Conservation (phyloP, 2,329 filamentous ascomycete species). For the Curvularia lunata region DNA sequence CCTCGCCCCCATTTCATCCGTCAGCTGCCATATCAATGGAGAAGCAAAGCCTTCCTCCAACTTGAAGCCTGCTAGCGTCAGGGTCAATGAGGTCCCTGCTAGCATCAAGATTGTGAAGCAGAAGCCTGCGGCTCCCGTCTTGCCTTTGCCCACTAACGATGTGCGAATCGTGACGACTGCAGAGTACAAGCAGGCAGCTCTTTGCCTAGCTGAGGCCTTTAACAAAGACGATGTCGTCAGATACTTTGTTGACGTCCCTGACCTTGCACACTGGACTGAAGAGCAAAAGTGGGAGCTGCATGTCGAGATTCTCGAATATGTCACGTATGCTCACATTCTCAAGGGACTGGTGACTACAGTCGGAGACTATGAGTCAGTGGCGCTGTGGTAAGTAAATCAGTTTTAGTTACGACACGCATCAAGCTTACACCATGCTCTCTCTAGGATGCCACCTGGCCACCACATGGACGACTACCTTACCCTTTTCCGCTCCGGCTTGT, state of each 20-base stretch:
- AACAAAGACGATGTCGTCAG: constrained; percentile 73
- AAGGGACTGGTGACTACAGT: constrained; percentile 76
- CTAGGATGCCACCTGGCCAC: constrained; percentile 75
- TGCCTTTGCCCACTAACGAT: constrained; percentile 50
- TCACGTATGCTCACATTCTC: constrained; percentile 75
- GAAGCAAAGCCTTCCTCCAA: constrained; percentile 46
- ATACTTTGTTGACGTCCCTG: constrained; percentile 76
- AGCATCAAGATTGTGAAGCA: constrained; percentile 42
- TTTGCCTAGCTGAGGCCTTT: constrained; percentile 78
- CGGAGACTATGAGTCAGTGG: constrained; percentile 79
- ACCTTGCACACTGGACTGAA: constrained; percentile 66
- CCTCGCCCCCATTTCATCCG: constrained; percentile 38
- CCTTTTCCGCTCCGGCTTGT: constrained; percentile 75
- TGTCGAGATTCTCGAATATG: constrained; percentile 76
- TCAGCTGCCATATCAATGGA: constrained; percentile 38
- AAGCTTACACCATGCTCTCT: constrained; percentile 9
- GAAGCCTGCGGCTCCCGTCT: constrained; percentile 23
- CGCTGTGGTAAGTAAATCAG: constrained; percentile 69
- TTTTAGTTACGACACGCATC: no score
- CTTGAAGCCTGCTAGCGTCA: constrained; percentile 45
- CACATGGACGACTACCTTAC: constrained; percentile 77
- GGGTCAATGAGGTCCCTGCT: constrained; percentile 40
- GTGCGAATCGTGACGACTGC: constrained; percentile 69
- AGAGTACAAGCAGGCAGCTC: constrained; percentile 74
- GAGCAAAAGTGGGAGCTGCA: constrained; percentile 79